Evolutionary conservation across 345 rosid genomes (phyloP).

Genomic region (Pistacia vera): DNA sequence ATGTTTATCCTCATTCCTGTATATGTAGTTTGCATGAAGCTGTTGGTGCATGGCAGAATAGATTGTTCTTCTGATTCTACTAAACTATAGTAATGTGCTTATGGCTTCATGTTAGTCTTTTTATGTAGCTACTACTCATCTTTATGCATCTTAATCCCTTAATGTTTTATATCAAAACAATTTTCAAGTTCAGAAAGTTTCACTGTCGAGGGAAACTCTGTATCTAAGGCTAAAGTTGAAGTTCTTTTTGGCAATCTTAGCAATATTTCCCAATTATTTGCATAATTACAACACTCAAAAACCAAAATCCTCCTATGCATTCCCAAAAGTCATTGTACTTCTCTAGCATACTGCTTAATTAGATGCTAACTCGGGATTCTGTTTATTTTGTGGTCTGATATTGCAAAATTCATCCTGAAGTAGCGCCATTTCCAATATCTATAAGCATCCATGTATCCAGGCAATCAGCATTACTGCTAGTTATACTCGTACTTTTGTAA

Average conservation of each 20-base stretch:
- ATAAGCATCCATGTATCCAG: neutral
- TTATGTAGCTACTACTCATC: neutral
- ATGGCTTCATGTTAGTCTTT: neutral
- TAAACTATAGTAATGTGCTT: neutral
- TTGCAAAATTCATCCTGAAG: neutral
- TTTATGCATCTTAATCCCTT: neutral
- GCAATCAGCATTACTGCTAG: neutral
- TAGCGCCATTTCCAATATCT: neutral
- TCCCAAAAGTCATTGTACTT: neutral
- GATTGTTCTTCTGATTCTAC: neutral
- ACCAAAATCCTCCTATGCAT: neutral
- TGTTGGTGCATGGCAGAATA: neutral
- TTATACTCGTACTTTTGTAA: neutral
- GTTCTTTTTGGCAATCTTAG: neutral
- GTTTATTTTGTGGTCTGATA: slow-evolving; percentile 1
- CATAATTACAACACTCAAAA: neutral
- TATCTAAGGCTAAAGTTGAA: neutral
- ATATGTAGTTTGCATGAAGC: slow-evolving; percentile 14
- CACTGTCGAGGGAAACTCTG: neutral
- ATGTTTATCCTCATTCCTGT: neutral
- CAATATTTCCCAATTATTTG: neutral
- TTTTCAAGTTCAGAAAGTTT: neutral
- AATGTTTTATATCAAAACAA: neutral
- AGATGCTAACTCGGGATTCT: neutral
- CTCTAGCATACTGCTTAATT: neutral